Evolutionary conservation across 257 asterid species (phyloP).

Genomic region (Thymus quinquecostatus): DNA sequence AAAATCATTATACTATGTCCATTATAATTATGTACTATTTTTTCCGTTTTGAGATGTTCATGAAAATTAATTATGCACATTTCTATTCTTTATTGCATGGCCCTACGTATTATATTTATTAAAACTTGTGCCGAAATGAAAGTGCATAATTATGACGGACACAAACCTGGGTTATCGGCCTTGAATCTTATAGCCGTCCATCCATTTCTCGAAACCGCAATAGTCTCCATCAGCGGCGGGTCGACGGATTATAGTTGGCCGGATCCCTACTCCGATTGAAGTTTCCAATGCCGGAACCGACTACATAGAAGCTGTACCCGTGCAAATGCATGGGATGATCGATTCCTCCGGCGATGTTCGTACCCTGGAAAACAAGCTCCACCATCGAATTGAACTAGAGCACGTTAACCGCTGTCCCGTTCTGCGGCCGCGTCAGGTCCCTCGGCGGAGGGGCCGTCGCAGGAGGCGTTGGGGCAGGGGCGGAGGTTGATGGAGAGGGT

Average conservation of each 20-base stretch:
- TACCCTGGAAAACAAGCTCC: conserved; percentile 59
- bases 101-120: too few species aligned
- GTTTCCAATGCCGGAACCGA: conserved; percentile 60
- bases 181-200: conserved; percentile 62
- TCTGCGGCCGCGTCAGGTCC: conserved; percentile 23
- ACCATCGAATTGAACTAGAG: conserved; percentile 48
- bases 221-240: conserved; percentile 55
- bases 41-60: too few species aligned
- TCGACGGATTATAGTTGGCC: conserved; percentile 48
- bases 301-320: conserved; percentile 62
- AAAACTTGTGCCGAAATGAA: too few species aligned
- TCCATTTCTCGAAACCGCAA: conserved; percentile 48
- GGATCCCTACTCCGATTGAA: conserved; percentile 49
- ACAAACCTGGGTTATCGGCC: conserved; percentile 59
- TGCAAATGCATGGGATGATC: conserved; percentile 77
- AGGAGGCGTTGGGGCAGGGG: too few species aligned
- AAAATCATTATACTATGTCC: too few species aligned
- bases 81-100: too few species aligned
- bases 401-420: conserved; percentile 35
- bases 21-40: too few species aligned
- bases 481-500: too few species aligned
- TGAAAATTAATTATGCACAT: too few species aligned
- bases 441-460: conserved; percentile 13
- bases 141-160: too few species aligned
- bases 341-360: conserved; percentile 38